These are phyloP conservation scores for Phytopythium boreale DNA, from an alignment of 352 stramenopile species.

Conservation along the genomic window DNA sequence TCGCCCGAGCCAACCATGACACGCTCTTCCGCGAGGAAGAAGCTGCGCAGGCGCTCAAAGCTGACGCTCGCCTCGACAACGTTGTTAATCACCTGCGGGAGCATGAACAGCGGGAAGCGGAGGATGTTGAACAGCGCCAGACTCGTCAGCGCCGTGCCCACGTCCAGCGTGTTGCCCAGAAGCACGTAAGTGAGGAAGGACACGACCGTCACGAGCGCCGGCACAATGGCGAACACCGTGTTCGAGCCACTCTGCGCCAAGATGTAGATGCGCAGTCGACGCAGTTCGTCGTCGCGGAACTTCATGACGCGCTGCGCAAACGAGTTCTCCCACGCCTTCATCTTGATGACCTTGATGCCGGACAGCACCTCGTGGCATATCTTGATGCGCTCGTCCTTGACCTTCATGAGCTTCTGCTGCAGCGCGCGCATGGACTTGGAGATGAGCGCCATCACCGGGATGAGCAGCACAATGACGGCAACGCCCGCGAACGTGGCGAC, in stretches of 20 bases:
- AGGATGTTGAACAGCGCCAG: slow-evolving; percentile 84
- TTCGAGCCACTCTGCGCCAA: slow-evolving; percentile 28
- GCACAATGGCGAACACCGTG: slow-evolving; percentile 58
- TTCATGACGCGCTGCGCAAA: slow-evolving; percentile 57
- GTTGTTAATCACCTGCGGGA: slow-evolving; percentile 94
- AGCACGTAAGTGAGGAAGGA: slow-evolving; percentile 54
- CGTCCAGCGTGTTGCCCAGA: slow-evolving; percentile 53
- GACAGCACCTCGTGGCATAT: slow-evolving; percentile 80
- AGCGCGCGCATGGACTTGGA: slow-evolving; percentile 85
- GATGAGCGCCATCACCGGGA: slow-evolving; percentile 90
- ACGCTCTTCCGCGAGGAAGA: slow-evolving; percentile 68
- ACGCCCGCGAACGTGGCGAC: slow-evolving; percentile 90
- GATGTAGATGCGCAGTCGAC: slow-evolving; percentile 59
- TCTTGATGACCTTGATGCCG: slow-evolving; percentile 57
- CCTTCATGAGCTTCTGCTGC: slow-evolving; percentile 88
- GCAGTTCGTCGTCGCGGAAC: slow-evolving; percentile 79
- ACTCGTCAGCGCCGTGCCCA: slow-evolving; percentile 49
- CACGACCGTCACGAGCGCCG: slow-evolving; percentile 44
- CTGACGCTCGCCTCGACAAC: slow-evolving; percentile 87
- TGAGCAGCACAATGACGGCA: slow-evolving; percentile 90
- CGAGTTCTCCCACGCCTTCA: slow-evolving; percentile 47
- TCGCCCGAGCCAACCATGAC: slow-evolving; percentile 69
- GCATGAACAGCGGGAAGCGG: slow-evolving; percentile 95
- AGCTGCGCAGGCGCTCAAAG: slow-evolving; percentile 58
- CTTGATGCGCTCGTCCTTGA: slow-evolving; percentile 95